Percentiles rank a stretch among this genome's conserved stretches.
phyloP scores from a whole-genome alignment of 345 rosid species.

The Gossypium ekmanianum region DNA sequence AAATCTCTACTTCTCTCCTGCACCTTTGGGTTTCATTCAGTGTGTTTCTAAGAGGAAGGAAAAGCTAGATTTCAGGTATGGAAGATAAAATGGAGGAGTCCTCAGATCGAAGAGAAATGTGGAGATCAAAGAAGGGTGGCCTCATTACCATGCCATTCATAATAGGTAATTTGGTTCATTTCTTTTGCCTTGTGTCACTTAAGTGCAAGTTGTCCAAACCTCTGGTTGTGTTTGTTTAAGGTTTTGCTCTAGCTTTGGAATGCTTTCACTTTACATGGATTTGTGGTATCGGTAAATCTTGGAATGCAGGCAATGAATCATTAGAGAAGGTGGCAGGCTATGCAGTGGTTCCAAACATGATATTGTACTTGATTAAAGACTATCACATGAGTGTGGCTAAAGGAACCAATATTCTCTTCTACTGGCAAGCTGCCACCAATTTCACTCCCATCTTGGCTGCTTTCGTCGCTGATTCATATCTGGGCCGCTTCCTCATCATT shows the following conservation, averaged over 20 bases:
- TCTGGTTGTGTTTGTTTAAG: neutral
- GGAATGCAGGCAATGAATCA: constrained; percentile 60
- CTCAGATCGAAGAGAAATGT: constrained; percentile 23
- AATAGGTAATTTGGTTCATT: constrained; percentile 37
- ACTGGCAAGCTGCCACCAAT: constrained; percentile 66
- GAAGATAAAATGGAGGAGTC: constrained; percentile 38
- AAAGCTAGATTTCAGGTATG: constrained; percentile 24
- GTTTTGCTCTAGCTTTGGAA: neutral
- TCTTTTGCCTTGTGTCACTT: neutral
- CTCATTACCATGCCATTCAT: constrained; percentile 72
- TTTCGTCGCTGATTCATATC: constrained; percentile 62
- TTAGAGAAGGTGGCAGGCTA: constrained; percentile 84
- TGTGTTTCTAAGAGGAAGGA: constrained; percentile 8
- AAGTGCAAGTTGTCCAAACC: neutral
- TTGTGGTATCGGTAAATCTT: neutral
- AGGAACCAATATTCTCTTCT: constrained; percentile 52
- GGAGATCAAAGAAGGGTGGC: constrained; percentile 44
- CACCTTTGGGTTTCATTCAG: neutral
- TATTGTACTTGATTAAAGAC: constrained; percentile 50
- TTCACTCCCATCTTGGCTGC: constrained; percentile 66
- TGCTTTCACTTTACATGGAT: neutral
- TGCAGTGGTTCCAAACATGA: constrained; percentile 67
- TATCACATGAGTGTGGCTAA: constrained; percentile 51
- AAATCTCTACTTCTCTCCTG: constrained; percentile 1
- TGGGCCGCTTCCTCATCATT: constrained; percentile 67